Conservation (phyloP, 2,329 filamentous ascomycete species). For the Colletotrichum somersetense region DNA sequence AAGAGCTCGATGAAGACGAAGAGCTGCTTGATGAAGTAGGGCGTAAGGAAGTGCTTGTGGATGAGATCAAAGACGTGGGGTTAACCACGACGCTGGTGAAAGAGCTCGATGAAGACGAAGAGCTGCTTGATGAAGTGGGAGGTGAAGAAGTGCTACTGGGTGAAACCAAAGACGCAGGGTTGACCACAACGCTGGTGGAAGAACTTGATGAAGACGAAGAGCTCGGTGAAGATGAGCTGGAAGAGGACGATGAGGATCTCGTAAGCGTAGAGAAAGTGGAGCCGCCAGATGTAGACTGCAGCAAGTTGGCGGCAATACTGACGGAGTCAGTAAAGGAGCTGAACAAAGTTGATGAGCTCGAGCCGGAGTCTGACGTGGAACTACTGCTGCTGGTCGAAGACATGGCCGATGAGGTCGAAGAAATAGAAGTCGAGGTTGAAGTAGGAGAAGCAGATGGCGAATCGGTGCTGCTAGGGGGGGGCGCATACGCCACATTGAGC, state of each 20-base stretch:
- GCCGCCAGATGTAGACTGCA: neutral
- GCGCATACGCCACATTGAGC: neutral
- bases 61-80: no score
- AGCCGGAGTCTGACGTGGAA: neutral
- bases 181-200: no score
- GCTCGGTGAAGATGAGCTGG: slow-evolving; percentile 2
- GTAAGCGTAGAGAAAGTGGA: slow-evolving; percentile 21
- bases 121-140: no score
- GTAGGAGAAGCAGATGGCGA: neutral
- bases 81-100: neutral
- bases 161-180: no score
- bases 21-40: neutral
- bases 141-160: no score
- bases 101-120: neutral
- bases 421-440: neutral
- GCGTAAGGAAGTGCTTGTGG: neutral
- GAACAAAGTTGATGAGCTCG: neutral
- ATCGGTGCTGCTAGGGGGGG: neutral
- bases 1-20: neutral
- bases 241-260: slow-evolving; percentile 8
- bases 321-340: neutral
- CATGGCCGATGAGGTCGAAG: neutral
- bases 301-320: neutral
- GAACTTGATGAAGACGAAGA: neutral
- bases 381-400: neutral